These are phyloP conservation scores for Posidonia oceanica DNA, from an alignment of 116 monocot genomes.

Conservation along the genomic window DNA sequence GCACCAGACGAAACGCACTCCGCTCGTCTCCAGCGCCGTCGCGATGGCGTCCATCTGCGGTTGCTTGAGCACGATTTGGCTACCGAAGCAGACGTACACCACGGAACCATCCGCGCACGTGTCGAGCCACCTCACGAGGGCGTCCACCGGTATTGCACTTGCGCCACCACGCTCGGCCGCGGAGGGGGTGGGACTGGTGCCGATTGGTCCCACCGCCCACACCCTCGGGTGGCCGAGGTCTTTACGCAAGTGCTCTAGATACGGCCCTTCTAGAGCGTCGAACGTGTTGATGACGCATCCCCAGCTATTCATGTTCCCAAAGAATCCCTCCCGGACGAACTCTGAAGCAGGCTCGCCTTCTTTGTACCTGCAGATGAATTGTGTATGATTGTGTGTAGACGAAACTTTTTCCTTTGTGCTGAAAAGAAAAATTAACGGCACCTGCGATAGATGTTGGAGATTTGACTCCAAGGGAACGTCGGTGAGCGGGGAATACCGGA, in stretches of 20 bases:
- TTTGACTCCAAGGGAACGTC: slow-evolving; percentile 17
- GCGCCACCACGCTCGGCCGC: slow-evolving; percentile 11
- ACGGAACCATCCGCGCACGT: slow-evolving; percentile 14
- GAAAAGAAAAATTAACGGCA: background rate
- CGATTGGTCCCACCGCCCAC: slow-evolving; percentile 45
- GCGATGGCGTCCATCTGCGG: slow-evolving; percentile 24
- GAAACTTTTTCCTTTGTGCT: no score
- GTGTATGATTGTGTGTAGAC: no score
- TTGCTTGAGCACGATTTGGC: slow-evolving; percentile 16
- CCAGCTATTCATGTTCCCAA: slow-evolving; percentile 25
- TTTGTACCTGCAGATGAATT: slow-evolving; percentile 3
- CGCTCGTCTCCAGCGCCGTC: slow-evolving; percentile 28
- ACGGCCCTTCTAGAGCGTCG: slow-evolving; percentile 23
- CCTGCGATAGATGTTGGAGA: slow-evolving; percentile 18
- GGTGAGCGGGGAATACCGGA: slow-evolving; percentile 15
- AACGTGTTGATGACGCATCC: slow-evolving; percentile 43
- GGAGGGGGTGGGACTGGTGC: background rate
- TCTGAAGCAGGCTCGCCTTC: slow-evolving; percentile 24
- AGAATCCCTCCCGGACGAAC: slow-evolving; percentile 9
- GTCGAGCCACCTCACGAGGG: slow-evolving; percentile 19
- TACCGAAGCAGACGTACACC: slow-evolving; percentile 32
- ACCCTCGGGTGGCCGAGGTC: slow-evolving; percentile 24
- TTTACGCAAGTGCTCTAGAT: slow-evolving; percentile 15
- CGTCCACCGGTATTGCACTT: background rate
- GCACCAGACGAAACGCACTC: slow-evolving; percentile 29